A percentile compares a stretch with the other conserved stretches of the same genome.
Evolutionary conservation across 2,329 filamentous ascomycete species (phyloP).

Genomic region (Pseudopithomyces chartarum): DNA sequence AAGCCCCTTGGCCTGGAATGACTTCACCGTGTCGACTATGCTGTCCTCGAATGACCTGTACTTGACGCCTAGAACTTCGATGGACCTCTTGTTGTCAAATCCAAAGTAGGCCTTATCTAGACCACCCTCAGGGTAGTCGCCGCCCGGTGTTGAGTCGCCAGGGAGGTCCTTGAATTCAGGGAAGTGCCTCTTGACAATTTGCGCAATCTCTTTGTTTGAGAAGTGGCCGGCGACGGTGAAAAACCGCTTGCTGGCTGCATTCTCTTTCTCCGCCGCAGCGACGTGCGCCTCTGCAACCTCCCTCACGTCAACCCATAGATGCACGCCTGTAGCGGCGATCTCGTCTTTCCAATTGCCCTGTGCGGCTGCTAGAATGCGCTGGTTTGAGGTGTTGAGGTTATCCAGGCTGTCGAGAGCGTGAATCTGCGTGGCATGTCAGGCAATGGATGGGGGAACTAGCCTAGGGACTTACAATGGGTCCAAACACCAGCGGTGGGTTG

Average conservation of each 20-base stretch:
- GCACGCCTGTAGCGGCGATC: conserved; percentile 63
- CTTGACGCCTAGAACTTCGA: conserved; percentile 63
- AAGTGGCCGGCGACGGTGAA: conserved; percentile 65
- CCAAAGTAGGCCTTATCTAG: conserved; percentile 46
- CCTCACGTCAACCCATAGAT: conserved; percentile 53
- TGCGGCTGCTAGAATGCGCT: conserved; percentile 67
- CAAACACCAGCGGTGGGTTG: conserved; percentile 57
- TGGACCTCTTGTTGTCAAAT: conserved; percentile 62
- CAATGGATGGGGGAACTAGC: not conserved
- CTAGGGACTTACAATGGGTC: conserved; percentile 51
- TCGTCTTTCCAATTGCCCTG: conserved; percentile 64
- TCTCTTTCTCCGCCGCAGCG: conserved; percentile 60
- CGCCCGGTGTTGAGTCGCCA: conserved; percentile 46
- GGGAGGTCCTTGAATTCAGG: conserved; percentile 60
- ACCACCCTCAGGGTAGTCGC: conserved; percentile 54
- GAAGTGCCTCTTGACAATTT: conserved; percentile 61
- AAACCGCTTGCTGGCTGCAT: conserved; percentile 66
- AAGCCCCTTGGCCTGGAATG: conserved; percentile 60
- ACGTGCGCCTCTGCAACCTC: conserved; percentile 69
- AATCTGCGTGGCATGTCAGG: conserved; percentile 26
- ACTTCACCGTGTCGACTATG: conserved; percentile 67
- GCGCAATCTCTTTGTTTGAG: conserved; percentile 63
- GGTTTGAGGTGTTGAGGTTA: conserved; percentile 75
- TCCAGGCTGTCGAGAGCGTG: conserved; percentile 67
- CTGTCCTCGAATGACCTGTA: conserved; percentile 64